Percentiles rank a stretch among this genome's conserved stretches.
These are phyloP conservation scores for Centrapalus pauciflorus DNA, from an alignment of 129 eudicot genomes.

Conservation along the genomic window DNA sequence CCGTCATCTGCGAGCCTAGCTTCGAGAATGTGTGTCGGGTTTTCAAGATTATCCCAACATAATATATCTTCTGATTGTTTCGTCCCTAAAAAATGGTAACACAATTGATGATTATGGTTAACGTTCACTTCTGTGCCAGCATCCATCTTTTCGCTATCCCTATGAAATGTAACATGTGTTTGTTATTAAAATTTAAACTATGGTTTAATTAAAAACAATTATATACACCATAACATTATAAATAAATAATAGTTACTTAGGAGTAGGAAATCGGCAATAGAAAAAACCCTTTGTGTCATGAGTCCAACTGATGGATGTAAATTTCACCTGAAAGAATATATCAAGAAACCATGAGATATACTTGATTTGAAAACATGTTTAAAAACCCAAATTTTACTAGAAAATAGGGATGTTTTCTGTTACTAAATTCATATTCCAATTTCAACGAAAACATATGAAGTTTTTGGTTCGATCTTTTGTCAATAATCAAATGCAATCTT, in stretches of 20 bases:
- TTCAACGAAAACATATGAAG: no score
- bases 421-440: not conserved
- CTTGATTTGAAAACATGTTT: no score
- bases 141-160: conserved; percentile 63
- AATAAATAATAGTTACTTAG: conserved; percentile 43
- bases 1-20: conserved; percentile 80
- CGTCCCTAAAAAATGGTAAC: conserved; percentile 77
- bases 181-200: not conserved
- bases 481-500: not conserved
- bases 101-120: conserved; percentile 60
- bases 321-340: conserved; percentile 56
- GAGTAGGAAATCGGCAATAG: conserved; percentile 86
- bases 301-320: conserved; percentile 77
- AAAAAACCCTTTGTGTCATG: conserved; percentile 91
- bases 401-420: no score
- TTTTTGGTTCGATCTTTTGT: not conserved
- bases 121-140: conserved; percentile 81
- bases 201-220: not conserved
- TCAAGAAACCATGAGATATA: not conserved
- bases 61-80: conserved; percentile 85
- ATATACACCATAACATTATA: not conserved
- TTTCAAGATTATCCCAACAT: conserved; percentile 74
- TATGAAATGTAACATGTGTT: conserved; percentile 10
- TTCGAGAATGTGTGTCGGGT: conserved; percentile 50
- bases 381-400: no score